Evolutionary conservation across 2,329 filamentous ascomycete species (phyloP).

Genomic region (Paraphoma sp.): DNA sequence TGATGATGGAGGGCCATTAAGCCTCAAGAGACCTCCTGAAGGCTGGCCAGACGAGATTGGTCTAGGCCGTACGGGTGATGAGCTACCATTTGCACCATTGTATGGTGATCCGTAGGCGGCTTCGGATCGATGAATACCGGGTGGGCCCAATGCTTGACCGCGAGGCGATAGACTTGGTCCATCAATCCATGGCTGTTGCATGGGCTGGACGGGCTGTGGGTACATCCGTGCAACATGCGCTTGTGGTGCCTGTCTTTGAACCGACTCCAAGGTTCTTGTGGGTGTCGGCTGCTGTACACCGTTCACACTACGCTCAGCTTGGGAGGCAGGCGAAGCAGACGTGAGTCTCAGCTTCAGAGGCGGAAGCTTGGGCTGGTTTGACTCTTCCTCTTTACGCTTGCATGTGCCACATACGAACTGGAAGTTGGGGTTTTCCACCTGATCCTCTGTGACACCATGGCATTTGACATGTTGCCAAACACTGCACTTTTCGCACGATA

Average conservation of each 20-base stretch:
- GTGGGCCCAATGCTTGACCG: slow-evolving; percentile 52
- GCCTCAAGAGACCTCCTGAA: slow-evolving; percentile 17
- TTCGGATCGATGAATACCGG: slow-evolving; percentile 48
- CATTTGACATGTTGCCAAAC: slow-evolving; percentile 98
- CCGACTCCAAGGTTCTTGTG: slow-evolving; percentile 22
- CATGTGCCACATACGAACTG: slow-evolving; percentile 85
- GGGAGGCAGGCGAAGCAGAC: slow-evolving; percentile 54
- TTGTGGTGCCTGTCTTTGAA: slow-evolving; percentile 27
- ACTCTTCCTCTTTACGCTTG: slow-evolving; percentile 69
- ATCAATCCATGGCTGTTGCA: slow-evolving; percentile 43
- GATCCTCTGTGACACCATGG: slow-evolving; percentile 76
- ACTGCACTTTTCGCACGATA: slow-evolving; percentile 91
- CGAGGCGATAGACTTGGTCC: slow-evolving; percentile 54
- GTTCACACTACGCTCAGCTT: slow-evolving; percentile 19
- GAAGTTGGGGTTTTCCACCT: slow-evolving; percentile 79
- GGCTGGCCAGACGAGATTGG: slow-evolving; percentile 29
- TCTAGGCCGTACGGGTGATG: slow-evolving; percentile 31
- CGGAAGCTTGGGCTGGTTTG: slow-evolving; percentile 67
- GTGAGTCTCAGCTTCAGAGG: slow-evolving; percentile 65
- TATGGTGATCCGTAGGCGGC: slow-evolving; percentile 44
- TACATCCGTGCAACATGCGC: slow-evolving; percentile 16
- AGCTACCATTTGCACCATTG: slow-evolving; percentile 34
- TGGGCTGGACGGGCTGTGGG: slow-evolving; percentile 25
- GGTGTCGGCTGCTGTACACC: slow-evolving; percentile 16
- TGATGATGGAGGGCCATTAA: slow-evolving; percentile 38